A percentile compares a stretch with the other conserved stretches of the same genome.
Evolutionary conservation across 768 basidiomycete species (phyloP).

Genomic region (Russula sp.): DNA sequence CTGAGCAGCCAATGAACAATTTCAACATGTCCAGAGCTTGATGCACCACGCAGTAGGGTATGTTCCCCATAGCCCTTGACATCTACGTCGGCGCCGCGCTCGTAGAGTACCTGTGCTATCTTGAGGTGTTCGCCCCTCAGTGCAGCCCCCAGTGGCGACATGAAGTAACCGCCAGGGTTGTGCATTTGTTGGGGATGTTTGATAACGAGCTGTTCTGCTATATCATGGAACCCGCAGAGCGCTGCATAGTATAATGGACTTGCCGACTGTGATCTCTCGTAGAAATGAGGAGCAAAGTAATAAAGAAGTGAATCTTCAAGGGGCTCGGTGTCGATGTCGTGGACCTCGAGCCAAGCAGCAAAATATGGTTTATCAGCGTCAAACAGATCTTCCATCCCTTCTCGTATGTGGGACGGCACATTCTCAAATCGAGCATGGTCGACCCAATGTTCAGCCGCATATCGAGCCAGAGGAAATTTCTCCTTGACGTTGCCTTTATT

Average conservation of each 20-base stretch:
- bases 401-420: background rate
- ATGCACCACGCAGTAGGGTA: background rate
- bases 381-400: background rate
- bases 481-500: background rate
- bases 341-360: background rate
- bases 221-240: background rate
- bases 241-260: background rate
- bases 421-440: background rate
- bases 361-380: background rate
- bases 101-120: background rate
- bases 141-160: conserved; percentile 4
- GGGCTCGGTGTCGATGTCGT: background rate
- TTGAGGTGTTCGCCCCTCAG: background rate
- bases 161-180: background rate
- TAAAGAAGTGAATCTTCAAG: fast-evolving
- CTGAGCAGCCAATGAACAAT: background rate
- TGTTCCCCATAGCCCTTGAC: too few relatives aligned
- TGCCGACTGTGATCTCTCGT: background rate
- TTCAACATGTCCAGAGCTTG: background rate
- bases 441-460: background rate
- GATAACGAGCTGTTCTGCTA: background rate
- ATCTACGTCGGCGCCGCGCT: background rate
- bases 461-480: background rate
- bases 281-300: fast-evolving
- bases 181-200: background rate